Conservation (phyloP, 2,329 filamentous ascomycete species). For the Fusarium oxysporum region DNA sequence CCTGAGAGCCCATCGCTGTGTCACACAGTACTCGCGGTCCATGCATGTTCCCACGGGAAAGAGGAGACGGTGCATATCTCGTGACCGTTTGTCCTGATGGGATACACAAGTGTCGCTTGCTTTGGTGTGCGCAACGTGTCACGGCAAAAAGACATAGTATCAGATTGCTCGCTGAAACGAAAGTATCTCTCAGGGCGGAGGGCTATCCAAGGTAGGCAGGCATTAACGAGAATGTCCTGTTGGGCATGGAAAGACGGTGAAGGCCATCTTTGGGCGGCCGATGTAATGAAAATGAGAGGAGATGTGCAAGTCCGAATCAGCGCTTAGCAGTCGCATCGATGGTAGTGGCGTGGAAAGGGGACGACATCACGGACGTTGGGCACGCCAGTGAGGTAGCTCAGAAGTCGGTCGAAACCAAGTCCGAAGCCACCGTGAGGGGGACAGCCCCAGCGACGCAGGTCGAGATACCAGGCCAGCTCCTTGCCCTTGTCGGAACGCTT, state of each 20-base stretch:
- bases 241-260: slow-evolving; percentile 6
- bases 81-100: slow-evolving; percentile 21
- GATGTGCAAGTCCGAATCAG: background rate
- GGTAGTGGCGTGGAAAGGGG: slow-evolving; percentile 82
- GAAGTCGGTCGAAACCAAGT: slow-evolving; percentile 86
- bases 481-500: slow-evolving; percentile 45
- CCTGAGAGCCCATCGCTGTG: slow-evolving; percentile 11
- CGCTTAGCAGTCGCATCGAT: slow-evolving; percentile 68
- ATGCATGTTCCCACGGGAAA: slow-evolving; percentile 21
- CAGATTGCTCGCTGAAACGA: slow-evolving; percentile 34
- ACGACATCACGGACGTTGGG: slow-evolving; percentile 87
- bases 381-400: slow-evolving; percentile 85
- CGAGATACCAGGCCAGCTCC: slow-evolving; percentile 83
- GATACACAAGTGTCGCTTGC: slow-evolving; percentile 40
- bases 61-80: slow-evolving; percentile 6
- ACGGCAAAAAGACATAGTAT: slow-evolving; percentile 38
- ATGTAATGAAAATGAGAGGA: background rate
- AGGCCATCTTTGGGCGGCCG: background rate
- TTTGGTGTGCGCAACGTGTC: slow-evolving; percentile 40
- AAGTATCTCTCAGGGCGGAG: slow-evolving; percentile 3
- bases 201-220: slow-evolving; percentile 45
- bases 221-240: slow-evolving; percentile 41
- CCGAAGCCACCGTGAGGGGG: slow-evolving; percentile 93
- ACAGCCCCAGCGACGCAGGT: slow-evolving; percentile 89
- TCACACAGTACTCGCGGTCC: slow-evolving; percentile 17